Evolutionary conservation across 2,329 filamentous ascomycete genomes (phyloP), one percentile per base, ranked within the genome.

Genomic region (Stachybotrys elegans): DNA sequence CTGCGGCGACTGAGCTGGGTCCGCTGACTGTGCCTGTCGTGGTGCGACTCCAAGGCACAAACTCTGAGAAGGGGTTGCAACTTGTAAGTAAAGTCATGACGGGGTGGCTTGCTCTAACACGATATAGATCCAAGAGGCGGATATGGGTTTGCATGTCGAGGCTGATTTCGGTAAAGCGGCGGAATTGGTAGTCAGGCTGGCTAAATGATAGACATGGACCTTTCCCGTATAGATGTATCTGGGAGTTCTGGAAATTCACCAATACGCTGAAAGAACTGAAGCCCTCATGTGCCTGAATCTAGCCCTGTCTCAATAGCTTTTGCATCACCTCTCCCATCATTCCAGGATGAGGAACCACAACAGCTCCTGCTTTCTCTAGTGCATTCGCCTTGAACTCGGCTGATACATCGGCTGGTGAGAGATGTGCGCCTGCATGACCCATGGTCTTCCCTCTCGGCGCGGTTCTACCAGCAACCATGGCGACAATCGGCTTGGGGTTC

Each of bases 381-480:
- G 64, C 63, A 19, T 52, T 58, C 0, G 54, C 60, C 43, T 69
- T 69, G 3, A 48, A 53, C 2, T 51, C 53, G 0, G 65, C 65
- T 4, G 62, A 52, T 0, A 56, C 49, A 34, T 68, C 65, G 7
- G 58, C 45, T 3, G 57, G 37, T 3, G 53, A 57, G 1, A 60
- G 43, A 62, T 83, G 78, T 3, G 84, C 84, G 19, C 85, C 85
- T 2, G 84, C 84, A 59, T 88, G 85, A 2, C 85, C 85, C 83
- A 88, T 88, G 6, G 83, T 74, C 29, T 73, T 73, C 0, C 79
- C 79, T 27, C 68, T 60, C 3, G 77, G 77, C 7, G 84, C 83
- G 43, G 79, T 74, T 46, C 76, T 63, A 1, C 85, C 85, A 11
- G 80, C 83, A 14, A 88, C 74, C 44, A 88, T 72, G 35, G 81